phyloP scores from a whole-genome alignment of 176 grass and related monocot genomes.

The Eleusine coracana region DNA sequence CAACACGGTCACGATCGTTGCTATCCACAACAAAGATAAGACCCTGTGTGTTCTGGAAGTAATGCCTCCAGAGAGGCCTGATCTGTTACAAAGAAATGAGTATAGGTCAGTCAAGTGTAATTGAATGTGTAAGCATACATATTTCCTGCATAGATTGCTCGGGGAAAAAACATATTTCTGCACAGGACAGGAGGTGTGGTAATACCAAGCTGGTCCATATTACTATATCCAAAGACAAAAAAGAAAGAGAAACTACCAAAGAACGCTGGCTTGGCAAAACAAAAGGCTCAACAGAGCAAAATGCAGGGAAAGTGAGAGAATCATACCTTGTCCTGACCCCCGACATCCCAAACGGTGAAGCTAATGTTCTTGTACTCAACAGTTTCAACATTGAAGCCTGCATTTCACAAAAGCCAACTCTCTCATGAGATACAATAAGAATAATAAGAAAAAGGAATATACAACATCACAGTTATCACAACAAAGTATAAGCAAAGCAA shows the following conservation, averaged over 20 bases:
- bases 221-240: too few relatives aligned
- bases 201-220: not conserved
- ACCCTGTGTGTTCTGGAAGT: slow-evolving; percentile 55
- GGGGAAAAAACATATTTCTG: not conserved
- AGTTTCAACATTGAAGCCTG: slow-evolving; percentile 88
- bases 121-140: not conserved
- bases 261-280: not conserved
- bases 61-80: slow-evolving; percentile 54
- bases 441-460: not conserved
- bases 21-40: slow-evolving; percentile 54
- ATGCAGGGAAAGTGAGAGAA: not conserved
- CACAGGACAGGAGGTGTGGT: not conserved
- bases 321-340: slow-evolving; percentile 90
- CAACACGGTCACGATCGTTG: slow-evolving; percentile 47
- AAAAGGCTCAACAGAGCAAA: not conserved
- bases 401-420: not conserved
- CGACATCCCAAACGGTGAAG: slow-evolving; percentile 91
- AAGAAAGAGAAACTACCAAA: not conserved
- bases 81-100: slow-evolving; percentile 28
- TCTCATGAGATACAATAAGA: not conserved
- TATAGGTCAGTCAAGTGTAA: not conserved
- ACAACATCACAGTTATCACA: not conserved
- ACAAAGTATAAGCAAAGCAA: not conserved
- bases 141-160: not conserved
- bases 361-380: slow-evolving; percentile 97